phyloP scores from a whole-genome alignment of 1,139 yeast species.

The Tardiomyces blankii region DNA sequence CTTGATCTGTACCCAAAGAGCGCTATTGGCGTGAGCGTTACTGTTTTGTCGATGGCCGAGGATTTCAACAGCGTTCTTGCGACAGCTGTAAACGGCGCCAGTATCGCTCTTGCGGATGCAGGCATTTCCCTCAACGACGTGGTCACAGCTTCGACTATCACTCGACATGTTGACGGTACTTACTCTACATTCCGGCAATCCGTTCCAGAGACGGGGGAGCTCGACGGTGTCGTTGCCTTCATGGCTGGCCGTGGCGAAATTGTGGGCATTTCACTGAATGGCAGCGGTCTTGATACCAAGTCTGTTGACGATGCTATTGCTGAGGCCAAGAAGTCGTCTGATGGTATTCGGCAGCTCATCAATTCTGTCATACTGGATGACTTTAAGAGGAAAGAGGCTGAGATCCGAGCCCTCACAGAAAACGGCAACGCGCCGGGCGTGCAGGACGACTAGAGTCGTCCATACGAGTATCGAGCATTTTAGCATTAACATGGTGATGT shows the following conservation, averaged over 20 bases:
- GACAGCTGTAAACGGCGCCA: slow-evolving; percentile 41
- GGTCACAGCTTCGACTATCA: slow-evolving; percentile 57
- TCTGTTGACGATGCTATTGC: slow-evolving; percentile 7
- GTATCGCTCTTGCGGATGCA: slow-evolving; percentile 68
- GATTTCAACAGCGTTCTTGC: slow-evolving; percentile 27
- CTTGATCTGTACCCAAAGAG: slow-evolving; percentile 80
- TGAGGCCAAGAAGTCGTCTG: slow-evolving; percentile 9
- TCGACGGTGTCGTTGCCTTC: slow-evolving; percentile 38
- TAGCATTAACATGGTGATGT: no score
- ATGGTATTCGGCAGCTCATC: slow-evolving; percentile 14
- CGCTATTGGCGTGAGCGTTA: slow-evolving; percentile 69
- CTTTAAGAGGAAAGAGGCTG: slow-evolving; percentile 3
- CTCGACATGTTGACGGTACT: not conserved
- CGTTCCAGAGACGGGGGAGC: slow-evolving; percentile 6
- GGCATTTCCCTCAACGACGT: slow-evolving; percentile 71
- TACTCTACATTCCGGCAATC: not conserved
- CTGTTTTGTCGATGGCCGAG: slow-evolving; percentile 38
- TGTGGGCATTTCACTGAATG: slow-evolving; percentile 41
- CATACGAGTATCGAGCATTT: no score
- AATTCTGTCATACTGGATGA: slow-evolving; percentile 16
- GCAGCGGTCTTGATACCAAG: slow-evolving; percentile 11
- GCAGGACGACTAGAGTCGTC: not conserved
- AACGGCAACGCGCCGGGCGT: not conserved
- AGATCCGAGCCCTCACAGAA: not conserved
- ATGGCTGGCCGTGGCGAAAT: slow-evolving; percentile 45